Conservation (phyloP, 148 eudicot genomes). For the Arctostaphylos glauca region DNA sequence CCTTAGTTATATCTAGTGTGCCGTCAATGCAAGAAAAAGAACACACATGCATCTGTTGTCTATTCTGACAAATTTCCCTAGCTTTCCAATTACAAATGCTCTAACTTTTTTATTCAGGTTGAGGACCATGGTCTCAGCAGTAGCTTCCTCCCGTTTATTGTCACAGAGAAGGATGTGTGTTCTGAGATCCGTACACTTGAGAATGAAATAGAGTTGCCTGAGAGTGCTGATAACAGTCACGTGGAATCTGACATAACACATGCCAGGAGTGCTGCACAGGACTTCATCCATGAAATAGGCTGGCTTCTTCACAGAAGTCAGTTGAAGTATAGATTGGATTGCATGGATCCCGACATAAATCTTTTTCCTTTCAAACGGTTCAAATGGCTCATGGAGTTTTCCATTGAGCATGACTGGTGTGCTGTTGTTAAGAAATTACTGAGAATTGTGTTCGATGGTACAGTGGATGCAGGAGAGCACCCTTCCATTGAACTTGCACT, state of each 20-base stretch:
- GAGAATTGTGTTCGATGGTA: slow-evolving; percentile 52
- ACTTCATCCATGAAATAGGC: slow-evolving; percentile 90
- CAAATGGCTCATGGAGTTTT: slow-evolving; percentile 71
- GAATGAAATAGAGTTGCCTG: slow-evolving; percentile 40
- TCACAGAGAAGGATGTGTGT: slow-evolving; percentile 84
- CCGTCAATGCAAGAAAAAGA: not conserved
- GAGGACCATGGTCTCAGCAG: slow-evolving; percentile 75
- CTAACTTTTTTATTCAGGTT: slow-evolving; percentile 41
- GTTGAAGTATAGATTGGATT: slow-evolving; percentile 34
- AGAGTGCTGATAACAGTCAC: slow-evolving; percentile 31
- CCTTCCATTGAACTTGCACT: slow-evolving; percentile 48
- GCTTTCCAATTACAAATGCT: not conserved
- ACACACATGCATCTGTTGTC: not conserved
- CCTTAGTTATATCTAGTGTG: not conserved
- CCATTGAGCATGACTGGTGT: slow-evolving; percentile 80
- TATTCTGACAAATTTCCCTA: not conserved
- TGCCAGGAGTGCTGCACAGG: slow-evolving; percentile 50
- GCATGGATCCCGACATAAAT: slow-evolving; percentile 30
- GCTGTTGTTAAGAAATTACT: slow-evolving; percentile 79
- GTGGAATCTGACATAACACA: slow-evolving; percentile 27
- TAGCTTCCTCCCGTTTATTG: slow-evolving; percentile 89
- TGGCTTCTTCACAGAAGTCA: slow-evolving; percentile 83
- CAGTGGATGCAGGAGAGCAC: slow-evolving; percentile 50
- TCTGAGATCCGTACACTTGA: slow-evolving; percentile 83
- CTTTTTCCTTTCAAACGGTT: slow-evolving; percentile 66